Base-by-base conservation (phyloP, 2,329 filamentous ascomycete species). In the Cladophialophora chaetospira region DNA sequence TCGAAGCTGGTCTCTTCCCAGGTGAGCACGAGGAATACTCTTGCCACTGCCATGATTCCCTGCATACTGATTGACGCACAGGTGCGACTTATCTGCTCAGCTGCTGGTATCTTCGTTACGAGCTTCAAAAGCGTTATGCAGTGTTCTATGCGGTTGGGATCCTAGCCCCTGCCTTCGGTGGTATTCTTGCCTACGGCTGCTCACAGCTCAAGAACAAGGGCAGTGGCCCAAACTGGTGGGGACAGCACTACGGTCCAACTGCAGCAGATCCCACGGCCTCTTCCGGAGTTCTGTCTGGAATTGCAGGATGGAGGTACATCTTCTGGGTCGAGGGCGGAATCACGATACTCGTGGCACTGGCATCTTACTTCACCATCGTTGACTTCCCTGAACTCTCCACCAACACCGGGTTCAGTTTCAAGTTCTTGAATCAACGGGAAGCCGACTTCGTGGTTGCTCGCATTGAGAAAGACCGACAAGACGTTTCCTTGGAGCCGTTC, bases 1-100 rank as follows among this genome's bases (percentile, higher is more conserved):
- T 88, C 28, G 87, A 89, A 69, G 82, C 71, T 55, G 77, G 87
- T 0, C 89, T 87, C 72, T 90, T 89, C 70, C 86, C 87, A 0
- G 82, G 82, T 61, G 47, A 36, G 54, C 36, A 3, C 17, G 23
- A 29, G 11, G 5, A 17, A 3, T 36, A 29, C 28, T 45, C 11
- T 4, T 13, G 5, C 15, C 29, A 19, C 33, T 17, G 40, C 3
- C 11, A 38, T 3, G n/a, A 38, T 13, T 13, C 15, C 35, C 21
- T n/a, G 21, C 35, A 38, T 38, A 21, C 25, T 0, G 88, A 36
- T 15, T 45, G 86, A 70, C 89, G 88, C 70, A 85, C 85, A 0
- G 82, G 82, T 50, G 86, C 82, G 47, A 85, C 88, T 0, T 90
- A 89, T 67, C 74, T 90, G 4, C 78, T 91, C 15, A 86, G 83